These are phyloP conservation scores for Gastrodia elata DNA, from an alignment of 106 monocot species.

Conservation along the genomic window DNA sequence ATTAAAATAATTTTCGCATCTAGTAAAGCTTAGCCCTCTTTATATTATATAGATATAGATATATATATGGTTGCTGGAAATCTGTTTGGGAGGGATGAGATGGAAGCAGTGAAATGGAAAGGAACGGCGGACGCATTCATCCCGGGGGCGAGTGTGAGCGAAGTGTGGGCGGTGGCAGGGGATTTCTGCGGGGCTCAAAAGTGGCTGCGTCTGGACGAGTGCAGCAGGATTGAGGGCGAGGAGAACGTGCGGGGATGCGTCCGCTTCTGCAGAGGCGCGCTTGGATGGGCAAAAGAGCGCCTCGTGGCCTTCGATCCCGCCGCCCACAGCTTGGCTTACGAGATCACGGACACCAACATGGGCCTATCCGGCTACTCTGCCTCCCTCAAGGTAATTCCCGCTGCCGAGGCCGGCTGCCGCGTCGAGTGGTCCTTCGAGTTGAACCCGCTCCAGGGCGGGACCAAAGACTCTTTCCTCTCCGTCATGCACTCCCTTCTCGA, in stretches of 20 bases:
- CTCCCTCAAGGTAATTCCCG: constrained; percentile 10
- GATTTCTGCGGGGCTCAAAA: constrained; percentile 31
- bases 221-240: constrained; percentile 13
- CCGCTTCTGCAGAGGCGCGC: constrained; percentile 1
- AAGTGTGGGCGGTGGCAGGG: constrained; percentile 18
- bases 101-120: constrained; percentile 3
- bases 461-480: constrained; percentile 6
- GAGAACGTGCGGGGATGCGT: constrained; percentile 19
- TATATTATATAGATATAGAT: no score
- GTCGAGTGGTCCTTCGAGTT: constrained; percentile 22
- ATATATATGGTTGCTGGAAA: no score
- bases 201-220: constrained; percentile 11
- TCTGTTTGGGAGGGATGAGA: no score
- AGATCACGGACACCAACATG: constrained; percentile 18
- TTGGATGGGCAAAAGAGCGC: constrained; percentile 26
- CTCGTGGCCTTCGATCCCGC: constrained; percentile 8
- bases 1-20: no score
- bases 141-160: not conserved
- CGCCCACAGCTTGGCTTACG: constrained; percentile 18
- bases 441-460: constrained; percentile 19
- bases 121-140: not conserved
- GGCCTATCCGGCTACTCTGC: constrained; percentile 19
- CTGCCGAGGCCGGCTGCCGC: not conserved
- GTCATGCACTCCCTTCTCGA: constrained; percentile 5
- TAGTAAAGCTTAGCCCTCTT: no score